Percentiles rank a stretch among this genome's conserved stretches.
These are phyloP conservation scores for Sambucus nigra DNA, from an alignment of 129 eudicot genomes.

Conservation along the genomic window DNA sequence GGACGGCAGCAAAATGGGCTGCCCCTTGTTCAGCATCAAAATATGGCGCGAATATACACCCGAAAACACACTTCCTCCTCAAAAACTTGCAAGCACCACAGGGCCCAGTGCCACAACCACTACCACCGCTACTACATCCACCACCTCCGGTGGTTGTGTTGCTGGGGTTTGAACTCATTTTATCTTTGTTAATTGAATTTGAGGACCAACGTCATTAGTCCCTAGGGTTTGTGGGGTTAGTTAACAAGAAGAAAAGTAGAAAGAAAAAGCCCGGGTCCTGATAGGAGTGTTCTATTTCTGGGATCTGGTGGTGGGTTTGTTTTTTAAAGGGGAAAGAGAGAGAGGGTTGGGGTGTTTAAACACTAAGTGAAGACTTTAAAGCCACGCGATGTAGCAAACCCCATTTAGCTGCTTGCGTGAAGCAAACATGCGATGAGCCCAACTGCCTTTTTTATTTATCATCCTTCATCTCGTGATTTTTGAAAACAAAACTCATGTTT, in stretches of 20 bases:
- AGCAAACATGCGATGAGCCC: slow-evolving; percentile 85
- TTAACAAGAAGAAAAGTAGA: not conserved
- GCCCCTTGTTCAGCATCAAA: slow-evolving; percentile 88
- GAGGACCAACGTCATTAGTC: slow-evolving; percentile 9
- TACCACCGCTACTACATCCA: slow-evolving; percentile 17
- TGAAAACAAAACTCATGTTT: slow-evolving; percentile 23
- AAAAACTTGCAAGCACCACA: slow-evolving; percentile 90
- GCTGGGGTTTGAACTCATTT: slow-evolving; percentile 47
- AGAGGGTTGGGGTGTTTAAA: slow-evolving; percentile 28
- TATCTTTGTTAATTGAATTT: not conserved
- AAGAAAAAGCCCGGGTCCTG: too few relatives aligned
- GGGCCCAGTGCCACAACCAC: slow-evolving; percentile 53
- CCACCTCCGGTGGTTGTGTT: slow-evolving; percentile 17
- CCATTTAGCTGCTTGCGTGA: slow-evolving; percentile 84
- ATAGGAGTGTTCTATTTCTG: not conserved
- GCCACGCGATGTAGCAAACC: slow-evolving; percentile 92
- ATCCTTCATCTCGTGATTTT: slow-evolving; percentile 45
- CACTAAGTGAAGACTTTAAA: slow-evolving; percentile 57
- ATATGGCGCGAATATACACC: slow-evolving; percentile 82
- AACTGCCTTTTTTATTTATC: slow-evolving; percentile 31
- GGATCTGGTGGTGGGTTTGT: slow-evolving; percentile 19
- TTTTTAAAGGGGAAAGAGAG: not conserved
- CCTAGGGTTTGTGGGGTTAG: slow-evolving; percentile 25
- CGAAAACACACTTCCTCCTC: slow-evolving; percentile 64
- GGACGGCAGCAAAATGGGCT: slow-evolving; percentile 74